Base-by-base conservation (phyloP, 345 rosid genomes). In the Gynandropsis gynandra region DNA sequence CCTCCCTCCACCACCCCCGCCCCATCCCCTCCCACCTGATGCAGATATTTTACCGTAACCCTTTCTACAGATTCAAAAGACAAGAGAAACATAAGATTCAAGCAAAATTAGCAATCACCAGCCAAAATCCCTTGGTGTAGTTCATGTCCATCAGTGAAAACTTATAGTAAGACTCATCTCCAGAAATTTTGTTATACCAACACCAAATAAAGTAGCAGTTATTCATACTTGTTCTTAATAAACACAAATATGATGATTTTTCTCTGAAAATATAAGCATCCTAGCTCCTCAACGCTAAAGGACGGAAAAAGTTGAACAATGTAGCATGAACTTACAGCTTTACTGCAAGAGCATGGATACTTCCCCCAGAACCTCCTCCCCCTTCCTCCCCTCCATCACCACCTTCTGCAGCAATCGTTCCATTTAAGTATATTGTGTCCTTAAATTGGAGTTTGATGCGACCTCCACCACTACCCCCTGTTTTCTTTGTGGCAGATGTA, bases 1-100 rank as follows among this genome's bases (percentile, higher is more conserved):
- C 74, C 98, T 85, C 71, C 98, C 96, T 54, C 98, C 98, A 6
- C 98, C 93, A 62, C 98, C 98, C 60, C 98, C 98, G 36, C 93
- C 98, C 79, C 80, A 74, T 59, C 98, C 96, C 32, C 64, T 81
- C 40, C 98, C 96, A 48, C 98, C 98, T 33, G 88, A 83, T 39
- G 93, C 88, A 59, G 93, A 84, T 53, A 92, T 71, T 54, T 52
- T 73, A 56, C 96, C 96, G 42, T 73, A 67, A 73, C 98, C 98
- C 74, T 87, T 92, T 85, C 98, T 87, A 70, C 47, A 55, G 21
- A 72, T 64, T 53, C 49, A 70, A 58, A 68, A 46, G 21, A 72
- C 29, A 70, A 9, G 24, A 54, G 10, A 47, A 54, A 54, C 16
- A 47, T 14, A 60, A 12, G 47, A 61, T 20, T 27, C 51, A 52